Base-by-base conservation (phyloP, 345 rosid species). In the Brassica napus region DNA sequence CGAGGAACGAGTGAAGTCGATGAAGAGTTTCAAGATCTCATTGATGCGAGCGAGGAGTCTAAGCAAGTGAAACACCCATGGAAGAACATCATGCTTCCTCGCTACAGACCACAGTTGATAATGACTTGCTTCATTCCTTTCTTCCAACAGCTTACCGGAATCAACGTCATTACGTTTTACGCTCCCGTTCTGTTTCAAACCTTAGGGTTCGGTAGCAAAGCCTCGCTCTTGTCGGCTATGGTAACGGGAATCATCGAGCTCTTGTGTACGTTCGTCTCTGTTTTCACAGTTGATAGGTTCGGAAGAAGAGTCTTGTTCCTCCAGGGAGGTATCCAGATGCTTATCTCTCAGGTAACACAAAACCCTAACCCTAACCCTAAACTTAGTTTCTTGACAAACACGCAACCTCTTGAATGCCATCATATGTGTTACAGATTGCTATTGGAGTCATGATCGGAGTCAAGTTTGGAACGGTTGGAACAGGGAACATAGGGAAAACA, bases 141-240 rank as follows among this genome's bases (percentile, higher is more conserved):
- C 79, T 90, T 90, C 75, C 97, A 92, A 68, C 97, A 92, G 73
- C 70, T 88, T 70, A 91, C 97, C 0, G 97, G 94, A 47, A 91
- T 89, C 63, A 91, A 90, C 54, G 91, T 89, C 63, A 87, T 92
- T 70, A 89, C 89, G 72, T 92, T 92, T 31, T 90, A 90, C 18
- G 95, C 95, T 0, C 97, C 97, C 0, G 93, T 92, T 30, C 82
- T 92, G 61, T 92, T 89, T 74, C 90, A 90, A 79, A 86, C 92
- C 0, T 35, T 92, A 6, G 97, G 97, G 0, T 92, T 90, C 15
- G 97, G 90, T 1, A 82, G 81, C 18, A 84, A 86, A 15, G 93
- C 97, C 26, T 80, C 97, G 2, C 95, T 92, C 11, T 75, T 89
- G 75, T 90, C 95, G 8, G 84, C 95, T 0, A 91, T 87, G 59